Evolutionary conservation across 441 rosid genomes (phyloP), one percentile per base, ranked within the genome.

Genomic region (Populus hybrid): DNA sequence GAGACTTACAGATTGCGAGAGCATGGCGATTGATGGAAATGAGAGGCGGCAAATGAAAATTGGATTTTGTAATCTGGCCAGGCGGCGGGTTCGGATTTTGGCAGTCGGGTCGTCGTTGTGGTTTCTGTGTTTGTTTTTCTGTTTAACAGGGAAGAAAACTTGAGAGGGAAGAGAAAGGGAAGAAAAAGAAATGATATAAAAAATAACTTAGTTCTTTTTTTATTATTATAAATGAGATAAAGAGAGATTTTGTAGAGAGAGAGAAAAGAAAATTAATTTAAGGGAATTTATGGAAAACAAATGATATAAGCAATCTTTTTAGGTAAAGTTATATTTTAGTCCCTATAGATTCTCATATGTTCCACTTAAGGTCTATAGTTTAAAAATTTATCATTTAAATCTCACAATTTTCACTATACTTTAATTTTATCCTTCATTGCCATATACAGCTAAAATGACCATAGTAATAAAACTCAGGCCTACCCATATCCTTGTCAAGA

Each of bases 1-100:
- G 65, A 75, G 79, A 84, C 89, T 85, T 78, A 82, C 89, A 75
- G 85, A 85, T 82, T 83, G 79, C 38, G 74, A 68, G 81, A n/a
- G 82, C 85, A 80, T 77, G 78, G 63, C 50, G 75, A 71, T 75
- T 75, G 78, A 23, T 5, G 79, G 80, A 70, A 79, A 82, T 81
- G 84, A 69, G 30, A 34, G 28, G 72, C 28, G 5, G 6, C 3
- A 1, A 69, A 10, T 63, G 75, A 70, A 16, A 9, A 2, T 3
- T 30, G 32, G 50, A 40, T 40, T 40, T 40, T 40, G 12, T 10
- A 40, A 40, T 9, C 11, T 14, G 50, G 50, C 12, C 14, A 40
- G 14, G 50, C 50, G 14, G 50, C 32, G 32, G 32, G 50, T 40
- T 40, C 50, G 14, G 50, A 9, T 36, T 36, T 38, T 8, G 42